Percentiles rank a stretch among this genome's conserved stretches.
phyloP scores from a whole-genome alignment of 2,329 filamentous ascomycete species.

The Pseudocercospora macadamiae region DNA sequence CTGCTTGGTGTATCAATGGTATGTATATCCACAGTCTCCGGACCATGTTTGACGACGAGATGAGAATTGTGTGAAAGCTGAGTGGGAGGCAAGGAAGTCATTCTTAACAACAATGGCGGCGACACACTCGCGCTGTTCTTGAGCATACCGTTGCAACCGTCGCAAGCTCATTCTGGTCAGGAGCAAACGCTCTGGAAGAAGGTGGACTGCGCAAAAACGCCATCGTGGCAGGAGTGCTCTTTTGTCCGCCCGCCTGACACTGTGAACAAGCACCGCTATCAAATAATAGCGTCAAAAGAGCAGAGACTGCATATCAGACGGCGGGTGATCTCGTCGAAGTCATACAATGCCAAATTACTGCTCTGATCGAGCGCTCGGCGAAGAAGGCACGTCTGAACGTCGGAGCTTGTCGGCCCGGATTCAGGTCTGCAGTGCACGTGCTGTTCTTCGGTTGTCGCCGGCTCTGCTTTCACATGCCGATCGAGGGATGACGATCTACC shows the following conservation, averaged over 20 bases:
- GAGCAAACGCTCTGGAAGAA: neutral
- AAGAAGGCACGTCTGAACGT: no score
- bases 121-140: neutral
- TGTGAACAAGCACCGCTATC: no score
- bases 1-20: slow-evolving; percentile 6
- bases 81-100: neutral
- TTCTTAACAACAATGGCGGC: neutral
- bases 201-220: neutral
- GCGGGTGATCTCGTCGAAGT: neutral
- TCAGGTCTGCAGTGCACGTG: neutral
- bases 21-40: neutral
- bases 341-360: neutral
- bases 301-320: no score
- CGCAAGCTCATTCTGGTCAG: neutral
- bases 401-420: neutral
- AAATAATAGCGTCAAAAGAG: no score
- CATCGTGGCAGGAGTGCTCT: neutral
- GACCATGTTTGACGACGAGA: neutral
- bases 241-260: neutral
- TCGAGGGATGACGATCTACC: neutral
- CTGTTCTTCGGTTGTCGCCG: neutral
- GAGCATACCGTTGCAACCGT: neutral
- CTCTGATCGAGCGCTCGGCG: no score
- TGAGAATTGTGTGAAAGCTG: neutral
- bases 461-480: neutral